Conservation (phyloP, 139 green algal genomes). For the Tetratostichococcus sp. region DNA sequence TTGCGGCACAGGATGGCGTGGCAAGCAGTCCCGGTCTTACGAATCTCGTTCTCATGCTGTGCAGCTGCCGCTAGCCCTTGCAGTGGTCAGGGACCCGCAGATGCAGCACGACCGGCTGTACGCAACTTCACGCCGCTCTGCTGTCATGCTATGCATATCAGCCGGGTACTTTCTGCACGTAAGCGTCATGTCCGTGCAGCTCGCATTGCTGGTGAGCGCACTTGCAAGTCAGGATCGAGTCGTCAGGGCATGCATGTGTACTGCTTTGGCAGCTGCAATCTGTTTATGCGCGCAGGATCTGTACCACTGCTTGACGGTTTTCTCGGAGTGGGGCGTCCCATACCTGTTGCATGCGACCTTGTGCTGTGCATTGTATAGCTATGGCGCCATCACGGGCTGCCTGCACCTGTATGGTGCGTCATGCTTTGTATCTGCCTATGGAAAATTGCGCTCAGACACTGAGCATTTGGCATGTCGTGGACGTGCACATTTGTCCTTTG, state of each 20-base stretch:
- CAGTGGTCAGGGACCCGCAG: neutral
- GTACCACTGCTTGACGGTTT: neutral
- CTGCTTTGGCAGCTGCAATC: too few relatives aligned
- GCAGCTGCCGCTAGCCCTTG: constrained; percentile 15
- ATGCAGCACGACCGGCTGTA: constrained; percentile 14
- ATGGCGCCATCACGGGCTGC: constrained; percentile 9
- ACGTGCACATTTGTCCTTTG: too few relatives aligned
- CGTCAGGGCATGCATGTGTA: too few relatives aligned
- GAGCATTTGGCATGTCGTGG: too few relatives aligned
- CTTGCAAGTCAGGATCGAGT: too few relatives aligned
- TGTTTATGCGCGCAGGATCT: too few relatives aligned
- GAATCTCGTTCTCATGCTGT: neutral
- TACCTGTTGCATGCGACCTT: constrained; percentile 37
- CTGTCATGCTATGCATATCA: constrained; percentile 5
- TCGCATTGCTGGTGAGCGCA: too few relatives aligned
- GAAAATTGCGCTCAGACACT: too few relatives aligned
- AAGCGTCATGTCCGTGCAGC: neutral
- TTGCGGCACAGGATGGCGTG: too few relatives aligned
- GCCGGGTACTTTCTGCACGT: constrained; percentile 26
- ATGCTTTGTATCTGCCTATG: neutral
- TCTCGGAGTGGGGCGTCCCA: constrained; percentile 13
- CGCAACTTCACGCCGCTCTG: neutral
- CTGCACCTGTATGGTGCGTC: constrained; percentile 28
- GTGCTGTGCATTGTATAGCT: constrained; percentile 31
- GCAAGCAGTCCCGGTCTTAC: too few relatives aligned